Base-by-base conservation (phyloP, 1,284 basidiomycete species). In the Amanita bisporigera region DNA sequence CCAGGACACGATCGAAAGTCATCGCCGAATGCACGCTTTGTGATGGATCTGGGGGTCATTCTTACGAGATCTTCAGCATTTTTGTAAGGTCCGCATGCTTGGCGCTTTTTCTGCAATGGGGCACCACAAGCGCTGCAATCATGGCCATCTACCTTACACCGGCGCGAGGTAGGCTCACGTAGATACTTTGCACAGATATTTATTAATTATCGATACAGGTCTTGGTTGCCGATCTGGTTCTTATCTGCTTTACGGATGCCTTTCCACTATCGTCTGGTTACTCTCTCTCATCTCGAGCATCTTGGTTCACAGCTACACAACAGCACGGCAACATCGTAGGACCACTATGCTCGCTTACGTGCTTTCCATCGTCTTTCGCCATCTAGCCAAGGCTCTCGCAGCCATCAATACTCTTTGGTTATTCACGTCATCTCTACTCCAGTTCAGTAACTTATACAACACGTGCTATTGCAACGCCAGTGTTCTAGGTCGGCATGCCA, bases 71-170 rank as follows among this genome's bases (percentile, higher is more conserved):
- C 17, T 68, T 66, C 3, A 78, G 82, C 40, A 78, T 82, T 64
- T 55, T 77, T 12, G 41, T 81, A 1, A 81, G 82, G 10, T 80
- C 82, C 1, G 7, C 76, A 1, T 66, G 79, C 26, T 76, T 61
- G 19, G 59, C 79, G 4, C 62, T 83, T 6, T 64, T 67, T 1
- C 67, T 84, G 33, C 82, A 83, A 61, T 85, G 83, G 82, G 77
- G 77, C 0, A 83, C 83, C 1, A 76, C 78, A 0, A 72, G 75
- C 3, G 77, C 79, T 3, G 80, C 79, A 1, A 38, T 83, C 31
- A 71, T 84, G 5, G 72, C 75, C 1, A 71, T 75, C 11, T 82
- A 73, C 71, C 79, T 75, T 50, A 85, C 82, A 1, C 83, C 83
- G 4, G 82, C 83, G 6, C 64, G 26, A 24, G 78, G 77, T 78